Conservation (phyloP, 148 eudicot genomes). For the Polygonum aviculare region DNA sequence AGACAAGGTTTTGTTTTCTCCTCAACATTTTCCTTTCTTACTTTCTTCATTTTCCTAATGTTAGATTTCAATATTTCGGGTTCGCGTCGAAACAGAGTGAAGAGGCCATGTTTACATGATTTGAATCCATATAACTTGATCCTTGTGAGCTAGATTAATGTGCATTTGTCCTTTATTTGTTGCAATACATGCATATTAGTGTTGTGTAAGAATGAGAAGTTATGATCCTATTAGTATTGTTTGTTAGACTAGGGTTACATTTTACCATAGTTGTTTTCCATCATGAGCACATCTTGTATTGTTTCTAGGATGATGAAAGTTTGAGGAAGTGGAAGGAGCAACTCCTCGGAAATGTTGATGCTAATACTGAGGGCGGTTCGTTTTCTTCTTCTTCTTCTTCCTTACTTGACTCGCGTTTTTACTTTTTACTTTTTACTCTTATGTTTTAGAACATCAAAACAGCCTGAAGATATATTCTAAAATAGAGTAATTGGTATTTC, state of each 20-base stretch:
- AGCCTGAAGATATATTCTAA: too few relatives aligned
- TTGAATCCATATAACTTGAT: not conserved
- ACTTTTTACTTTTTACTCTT: not conserved
- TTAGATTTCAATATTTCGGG: not conserved
- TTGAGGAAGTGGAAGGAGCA: slow-evolving; percentile 80
- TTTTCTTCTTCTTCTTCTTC: not conserved
- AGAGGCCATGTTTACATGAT: too few relatives aligned
- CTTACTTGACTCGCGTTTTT: not conserved
- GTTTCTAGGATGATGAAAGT: slow-evolving; percentile 64
- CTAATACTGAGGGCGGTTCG: slow-evolving; percentile 29
- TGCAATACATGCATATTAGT: not conserved
- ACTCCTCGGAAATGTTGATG: slow-evolving; percentile 63
- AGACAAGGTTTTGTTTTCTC: slow-evolving; percentile 41
- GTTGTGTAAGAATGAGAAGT: not conserved
- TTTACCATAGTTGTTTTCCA: not conserved
- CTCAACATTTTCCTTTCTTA: not conserved
- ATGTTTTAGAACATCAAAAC: not conserved
- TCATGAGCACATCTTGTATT: not conserved
- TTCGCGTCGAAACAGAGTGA: not conserved
- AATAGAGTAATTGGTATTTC: too few relatives aligned
- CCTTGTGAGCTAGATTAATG: not conserved
- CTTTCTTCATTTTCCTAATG: not conserved
- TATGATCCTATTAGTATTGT: not conserved
- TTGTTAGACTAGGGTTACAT: not conserved
- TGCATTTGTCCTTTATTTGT: not conserved